These are phyloP conservation scores for Arthroderma sp. DNA, from an alignment of 2,329 filamentous ascomycete species.

Conservation along the genomic window DNA sequence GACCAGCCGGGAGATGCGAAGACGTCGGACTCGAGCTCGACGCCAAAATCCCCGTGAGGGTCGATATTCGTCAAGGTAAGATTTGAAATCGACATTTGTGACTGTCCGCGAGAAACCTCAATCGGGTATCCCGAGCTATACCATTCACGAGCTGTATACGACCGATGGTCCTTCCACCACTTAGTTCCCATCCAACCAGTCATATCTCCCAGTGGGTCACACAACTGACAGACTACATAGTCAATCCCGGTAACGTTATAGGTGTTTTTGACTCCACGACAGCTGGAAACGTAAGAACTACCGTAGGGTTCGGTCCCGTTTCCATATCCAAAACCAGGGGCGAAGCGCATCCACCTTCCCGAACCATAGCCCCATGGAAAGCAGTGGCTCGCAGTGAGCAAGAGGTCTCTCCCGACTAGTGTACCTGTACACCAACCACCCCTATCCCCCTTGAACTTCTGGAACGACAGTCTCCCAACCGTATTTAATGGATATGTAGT, in stretches of 20 bases:
- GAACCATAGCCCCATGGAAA: slow-evolving; percentile 13
- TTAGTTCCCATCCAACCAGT: slow-evolving; percentile 16
- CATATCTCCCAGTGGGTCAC: slow-evolving; percentile 12
- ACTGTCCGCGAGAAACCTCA: slow-evolving; percentile 10
- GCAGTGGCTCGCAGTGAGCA: slow-evolving; percentile 16
- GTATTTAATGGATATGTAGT: slow-evolving; percentile 14
- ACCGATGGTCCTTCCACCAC: slow-evolving; percentile 11
- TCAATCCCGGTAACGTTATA: slow-evolving; percentile 15
- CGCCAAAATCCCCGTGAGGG: slow-evolving; percentile 11
- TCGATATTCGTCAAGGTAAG: slow-evolving; percentile 13
- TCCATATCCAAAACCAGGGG: slow-evolving; percentile 11
- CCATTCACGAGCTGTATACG: slow-evolving; percentile 11
- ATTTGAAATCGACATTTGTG: slow-evolving; percentile 13
- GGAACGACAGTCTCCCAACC: slow-evolving; percentile 12
- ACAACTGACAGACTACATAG: slow-evolving; percentile 14
- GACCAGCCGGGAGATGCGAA: slow-evolving; percentile 15
- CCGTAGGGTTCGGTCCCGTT: slow-evolving; percentile 12
- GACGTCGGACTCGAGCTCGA: slow-evolving; percentile 13
- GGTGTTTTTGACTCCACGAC: slow-evolving; percentile 14
- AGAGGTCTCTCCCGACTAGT: slow-evolving; percentile 12
- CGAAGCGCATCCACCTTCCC: slow-evolving; percentile 14
- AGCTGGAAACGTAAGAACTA: slow-evolving; percentile 12
- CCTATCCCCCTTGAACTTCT: slow-evolving; percentile 11
- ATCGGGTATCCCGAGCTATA: slow-evolving; percentile 14
- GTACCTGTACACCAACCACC: slow-evolving; percentile 15